Evolutionary conservation across 306 rosid genomes (phyloP).

Genomic region (Carpinus viminea): DNA sequence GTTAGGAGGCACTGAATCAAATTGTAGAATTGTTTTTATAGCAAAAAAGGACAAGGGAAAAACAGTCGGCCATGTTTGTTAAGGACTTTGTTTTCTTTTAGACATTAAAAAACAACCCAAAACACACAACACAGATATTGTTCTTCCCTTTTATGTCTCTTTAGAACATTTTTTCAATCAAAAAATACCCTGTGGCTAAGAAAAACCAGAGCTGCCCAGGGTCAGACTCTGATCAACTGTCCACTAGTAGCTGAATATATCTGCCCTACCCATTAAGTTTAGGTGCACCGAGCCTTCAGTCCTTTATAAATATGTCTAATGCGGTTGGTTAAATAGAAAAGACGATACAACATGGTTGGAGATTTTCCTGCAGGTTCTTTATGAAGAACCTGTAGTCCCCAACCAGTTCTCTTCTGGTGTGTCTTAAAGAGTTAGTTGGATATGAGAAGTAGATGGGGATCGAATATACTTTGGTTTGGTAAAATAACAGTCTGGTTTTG

Average conservation of each 20-base stretch:
- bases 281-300: not conserved
- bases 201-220: not conserved
- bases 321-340: not conserved
- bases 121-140: too few relatives aligned
- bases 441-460: not conserved
- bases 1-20: not conserved
- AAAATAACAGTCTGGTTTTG: not conserved
- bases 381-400: not conserved
- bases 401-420: not conserved
- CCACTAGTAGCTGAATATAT: too few relatives aligned
- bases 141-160: too few relatives aligned
- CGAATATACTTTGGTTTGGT: not conserved
- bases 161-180: too few relatives aligned
- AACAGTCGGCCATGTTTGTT: not conserved
- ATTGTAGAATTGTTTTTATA: not conserved
- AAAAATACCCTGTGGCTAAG: too few relatives aligned
- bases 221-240: not conserved
- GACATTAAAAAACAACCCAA: too few relatives aligned
- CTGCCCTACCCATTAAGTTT: too few relatives aligned
- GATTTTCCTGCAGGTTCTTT: not conserved
- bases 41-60: not conserved
- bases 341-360: not conserved
- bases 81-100: too few relatives aligned
- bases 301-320: not conserved
- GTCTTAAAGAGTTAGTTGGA: not conserved